Base-by-base conservation (phyloP, 169 alveolate species). In the Cryptosporidium bovis region DNA sequence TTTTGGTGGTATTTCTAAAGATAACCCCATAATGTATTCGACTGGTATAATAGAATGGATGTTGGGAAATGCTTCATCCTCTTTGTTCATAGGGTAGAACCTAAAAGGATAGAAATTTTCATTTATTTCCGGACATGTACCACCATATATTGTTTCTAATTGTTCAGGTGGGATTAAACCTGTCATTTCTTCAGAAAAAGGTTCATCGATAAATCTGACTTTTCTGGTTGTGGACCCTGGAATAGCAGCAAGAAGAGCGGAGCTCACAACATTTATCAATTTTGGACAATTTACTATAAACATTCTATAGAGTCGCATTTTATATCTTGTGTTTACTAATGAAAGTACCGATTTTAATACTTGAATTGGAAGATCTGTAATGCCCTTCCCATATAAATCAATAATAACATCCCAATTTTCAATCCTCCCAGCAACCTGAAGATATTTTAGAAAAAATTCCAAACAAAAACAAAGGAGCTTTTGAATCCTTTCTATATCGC, bases 381-480 rank as follows among this genome's bases (percentile, higher is more conserved):
- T 50, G 5, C 91, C 90, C 53, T 82, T 60, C 8, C 84, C 77
- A 66, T 27, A 31, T 34, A 87, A 29, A 51, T 87, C 92, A 48
- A 89, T 82, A 34, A 87, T 82, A 16, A 77, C 77, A 82, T 82
- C 66, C 92, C 92, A 87, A 24, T 77, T 82, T 51, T 87, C 92
- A 65, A 87, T 46, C 24, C 90, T 69, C 2, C 92, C 92, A n/a
- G 92, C 91, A 71, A 87, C 48, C 18, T 82, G 83, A 24, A 87
- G 51, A 51, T 87, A 66, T 64, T 34, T 64, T 20, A 87, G 60
- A 13, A 64, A 66, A 44, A 66, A 87, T 40, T 87, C 92, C 12
- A 87, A 64, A 53, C 83, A 82, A 65, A 87, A 87, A 44, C 92
- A 87, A 6, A 87, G 29, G 13, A 87, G 65, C 20, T 31, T 82